Percentiles rank a stretch among this genome's conserved stretches.
Evolutionary conservation across 306 rosid genomes (phyloP).

Genomic region (Cucurbita maxima): DNA sequence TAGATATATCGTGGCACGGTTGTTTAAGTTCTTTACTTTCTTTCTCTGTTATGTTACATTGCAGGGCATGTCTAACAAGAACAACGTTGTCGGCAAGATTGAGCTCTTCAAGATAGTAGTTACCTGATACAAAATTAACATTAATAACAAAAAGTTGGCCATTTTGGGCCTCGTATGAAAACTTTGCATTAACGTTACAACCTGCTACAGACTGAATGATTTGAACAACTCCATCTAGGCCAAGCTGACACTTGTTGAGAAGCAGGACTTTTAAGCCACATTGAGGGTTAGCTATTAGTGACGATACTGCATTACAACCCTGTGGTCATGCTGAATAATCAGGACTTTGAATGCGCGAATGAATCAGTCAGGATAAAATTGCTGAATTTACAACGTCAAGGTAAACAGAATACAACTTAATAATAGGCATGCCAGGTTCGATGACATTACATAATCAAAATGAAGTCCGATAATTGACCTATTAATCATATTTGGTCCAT

Average conservation of each 20-base stretch:
- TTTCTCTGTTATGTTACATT: constrained; percentile 15
- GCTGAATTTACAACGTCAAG: not conserved
- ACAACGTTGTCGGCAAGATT: constrained; percentile 48
- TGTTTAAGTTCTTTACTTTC: constrained; percentile 15
- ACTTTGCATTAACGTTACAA: constrained; percentile 6
- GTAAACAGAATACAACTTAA: not conserved
- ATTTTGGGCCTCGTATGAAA: not conserved
- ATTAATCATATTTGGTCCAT: not conserved
- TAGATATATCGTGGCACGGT: constrained; percentile 17
- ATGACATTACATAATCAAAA: not conserved
- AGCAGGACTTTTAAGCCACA: constrained; percentile 64
- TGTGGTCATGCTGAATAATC: constrained; percentile 19
- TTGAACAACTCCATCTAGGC: constrained; percentile 51
- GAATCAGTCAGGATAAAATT: constrained; percentile 5
- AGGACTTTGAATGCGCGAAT: not conserved
- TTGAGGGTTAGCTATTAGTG: constrained; percentile 46
- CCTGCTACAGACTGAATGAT: constrained; percentile 64
- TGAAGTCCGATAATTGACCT: not conserved
- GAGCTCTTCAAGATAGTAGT: constrained; percentile 53
- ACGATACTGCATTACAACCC: constrained; percentile 46
- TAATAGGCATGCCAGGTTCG: not conserved
- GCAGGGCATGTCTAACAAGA: constrained; percentile 20
- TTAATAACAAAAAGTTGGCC: not conserved
- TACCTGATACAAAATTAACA: constrained; percentile 26
- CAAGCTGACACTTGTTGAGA: constrained; percentile 66